These are phyloP conservation scores for Ceratocystis papillata DNA, from an alignment of 2,329 filamentous ascomycete species.

Conservation along the genomic window DNA sequence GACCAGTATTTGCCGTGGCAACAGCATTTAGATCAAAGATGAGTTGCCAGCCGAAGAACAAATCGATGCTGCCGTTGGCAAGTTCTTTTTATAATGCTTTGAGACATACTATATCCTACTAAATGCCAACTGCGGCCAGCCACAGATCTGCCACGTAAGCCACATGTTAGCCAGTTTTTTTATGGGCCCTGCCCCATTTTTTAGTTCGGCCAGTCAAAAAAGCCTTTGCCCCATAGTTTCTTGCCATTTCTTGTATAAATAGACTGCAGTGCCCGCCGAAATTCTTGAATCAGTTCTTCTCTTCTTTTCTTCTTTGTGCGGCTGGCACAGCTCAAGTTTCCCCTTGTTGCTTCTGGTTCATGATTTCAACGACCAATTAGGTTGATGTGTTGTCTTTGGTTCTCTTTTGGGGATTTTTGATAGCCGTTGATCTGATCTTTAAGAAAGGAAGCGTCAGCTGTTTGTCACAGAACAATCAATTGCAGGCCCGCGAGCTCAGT, in stretches of 20 bases:
- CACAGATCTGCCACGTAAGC: neutral
- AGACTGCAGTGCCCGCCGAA: neutral
- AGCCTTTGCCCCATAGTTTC: slow-evolving; percentile 1
- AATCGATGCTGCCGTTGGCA: neutral
- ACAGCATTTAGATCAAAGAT: neutral
- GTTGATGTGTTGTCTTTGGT: neutral
- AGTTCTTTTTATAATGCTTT: neutral
- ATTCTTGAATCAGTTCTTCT: slow-evolving; percentile 1
- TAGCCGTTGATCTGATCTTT: neutral
- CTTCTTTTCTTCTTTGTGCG: slow-evolving; percentile 24
- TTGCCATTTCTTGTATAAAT: slow-evolving; percentile 14
- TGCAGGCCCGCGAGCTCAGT: slow-evolving; percentile 25
- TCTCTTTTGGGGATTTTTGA: neutral
- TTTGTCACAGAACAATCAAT: slow-evolving; percentile 25
- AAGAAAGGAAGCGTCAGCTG: slow-evolving; percentile 25
- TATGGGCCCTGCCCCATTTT: neutral
- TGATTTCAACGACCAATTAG: slow-evolving; percentile 17
- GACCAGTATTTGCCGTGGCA: neutral
- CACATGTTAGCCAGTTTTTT: neutral
- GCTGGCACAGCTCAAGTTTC: slow-evolving; percentile 25
- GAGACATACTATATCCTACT: neutral
- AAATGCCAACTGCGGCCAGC: neutral
- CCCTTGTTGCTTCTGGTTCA: slow-evolving; percentile 25
- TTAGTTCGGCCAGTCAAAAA: neutral
- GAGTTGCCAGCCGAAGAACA: neutral